Conservation (phyloP, 2,329 filamentous ascomycete species). For the Fusarium lyarnte region DNA sequence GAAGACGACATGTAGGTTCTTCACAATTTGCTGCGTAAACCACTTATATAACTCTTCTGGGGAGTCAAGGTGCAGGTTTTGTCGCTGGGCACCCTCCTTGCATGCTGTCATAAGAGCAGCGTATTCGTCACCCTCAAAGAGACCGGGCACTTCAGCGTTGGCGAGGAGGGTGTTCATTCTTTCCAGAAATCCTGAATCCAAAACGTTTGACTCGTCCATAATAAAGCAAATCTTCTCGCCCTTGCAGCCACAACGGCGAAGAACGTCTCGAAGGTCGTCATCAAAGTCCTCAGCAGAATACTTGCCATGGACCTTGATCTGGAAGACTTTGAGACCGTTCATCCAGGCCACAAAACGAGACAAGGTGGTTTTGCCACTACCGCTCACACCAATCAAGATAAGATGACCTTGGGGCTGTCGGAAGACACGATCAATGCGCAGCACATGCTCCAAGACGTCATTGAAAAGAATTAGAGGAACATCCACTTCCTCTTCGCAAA, state of each 20-base stretch:
- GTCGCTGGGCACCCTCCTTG: constrained; percentile 96
- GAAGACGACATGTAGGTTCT: constrained; percentile 98
- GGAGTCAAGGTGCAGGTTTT: constrained; percentile 93
- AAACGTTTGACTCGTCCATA: constrained; percentile 99
- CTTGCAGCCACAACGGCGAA: constrained; percentile 94
- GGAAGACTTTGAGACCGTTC: constrained; percentile 98
- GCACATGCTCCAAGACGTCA: constrained; percentile 95
- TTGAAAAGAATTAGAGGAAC: constrained; percentile 99
- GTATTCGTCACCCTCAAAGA: constrained; percentile 99
- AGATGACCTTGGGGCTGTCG: constrained; percentile 97
- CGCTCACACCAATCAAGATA: constrained; percentile 97
- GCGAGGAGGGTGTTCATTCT: constrained; percentile 99
- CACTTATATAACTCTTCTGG: constrained; percentile 99
- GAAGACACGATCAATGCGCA: constrained; percentile 98
- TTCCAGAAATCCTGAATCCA: constrained; percentile 98
- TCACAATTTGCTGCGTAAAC: constrained; percentile 99
- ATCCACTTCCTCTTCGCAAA: constrained; percentile 99
- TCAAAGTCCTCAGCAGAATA: constrained; percentile 99
- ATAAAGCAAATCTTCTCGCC: constrained; percentile 99
- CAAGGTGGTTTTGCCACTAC: constrained; percentile 97
- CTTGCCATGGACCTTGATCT: constrained; percentile 99
- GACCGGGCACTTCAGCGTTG: constrained; percentile 98
- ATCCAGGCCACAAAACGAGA: constrained; percentile 99
- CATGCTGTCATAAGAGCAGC: constrained; percentile 99
- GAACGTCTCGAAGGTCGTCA: constrained; percentile 92